Evolutionary conservation across 2,329 filamentous ascomycete genomes (phyloP).

Genomic region (Pseudopyricularia cyperi): DNA sequence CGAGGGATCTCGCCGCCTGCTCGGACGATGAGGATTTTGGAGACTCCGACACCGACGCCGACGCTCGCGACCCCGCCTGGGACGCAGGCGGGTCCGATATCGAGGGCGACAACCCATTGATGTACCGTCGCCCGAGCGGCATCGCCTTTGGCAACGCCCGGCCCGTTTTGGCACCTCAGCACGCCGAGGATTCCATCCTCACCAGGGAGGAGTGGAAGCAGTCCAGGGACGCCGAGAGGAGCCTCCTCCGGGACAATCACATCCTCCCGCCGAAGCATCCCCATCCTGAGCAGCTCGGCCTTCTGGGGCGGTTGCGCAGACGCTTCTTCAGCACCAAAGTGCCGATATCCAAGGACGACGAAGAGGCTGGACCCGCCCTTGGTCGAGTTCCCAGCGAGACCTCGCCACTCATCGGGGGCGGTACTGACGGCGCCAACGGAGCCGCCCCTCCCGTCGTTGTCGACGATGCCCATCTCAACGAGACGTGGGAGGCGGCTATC

Average conservation of each 20-base stretch:
- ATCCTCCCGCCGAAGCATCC: slow-evolving; percentile 48
- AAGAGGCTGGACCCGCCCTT: slow-evolving; percentile 14
- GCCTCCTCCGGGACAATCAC: slow-evolving; percentile 52
- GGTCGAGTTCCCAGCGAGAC: slow-evolving; percentile 25
- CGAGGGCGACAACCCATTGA: slow-evolving; percentile 23
- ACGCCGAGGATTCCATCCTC: slow-evolving; percentile 30
- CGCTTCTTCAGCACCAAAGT: slow-evolving; percentile 44
- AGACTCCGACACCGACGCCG: neutral
- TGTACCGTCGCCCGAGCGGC: slow-evolving; percentile 66
- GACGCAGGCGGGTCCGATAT: slow-evolving; percentile 20
- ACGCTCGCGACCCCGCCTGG: neutral
- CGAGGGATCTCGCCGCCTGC: slow-evolving; percentile 52
- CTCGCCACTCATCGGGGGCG: slow-evolving; percentile 24
- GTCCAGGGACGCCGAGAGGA: slow-evolving; percentile 44
- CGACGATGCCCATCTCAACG: slow-evolving; percentile 45
- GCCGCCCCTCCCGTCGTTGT: slow-evolving; percentile 10
- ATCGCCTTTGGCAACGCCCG: slow-evolving; percentile 61
- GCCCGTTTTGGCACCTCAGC: slow-evolving; percentile 51
- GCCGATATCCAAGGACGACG: slow-evolving; percentile 23
- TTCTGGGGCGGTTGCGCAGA: slow-evolving; percentile 25
- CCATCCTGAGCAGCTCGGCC: slow-evolving; percentile 14
- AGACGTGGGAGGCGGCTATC: slow-evolving; percentile 79
- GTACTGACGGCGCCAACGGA: slow-evolving; percentile 15
- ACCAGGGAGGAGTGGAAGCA: slow-evolving; percentile 42
- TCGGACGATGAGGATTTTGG: slow-evolving; percentile 37